Base-by-base conservation (phyloP, 225 moss, liverwort and hornwort species). In the Bryoerythrophyllum caledonicum region DNA sequence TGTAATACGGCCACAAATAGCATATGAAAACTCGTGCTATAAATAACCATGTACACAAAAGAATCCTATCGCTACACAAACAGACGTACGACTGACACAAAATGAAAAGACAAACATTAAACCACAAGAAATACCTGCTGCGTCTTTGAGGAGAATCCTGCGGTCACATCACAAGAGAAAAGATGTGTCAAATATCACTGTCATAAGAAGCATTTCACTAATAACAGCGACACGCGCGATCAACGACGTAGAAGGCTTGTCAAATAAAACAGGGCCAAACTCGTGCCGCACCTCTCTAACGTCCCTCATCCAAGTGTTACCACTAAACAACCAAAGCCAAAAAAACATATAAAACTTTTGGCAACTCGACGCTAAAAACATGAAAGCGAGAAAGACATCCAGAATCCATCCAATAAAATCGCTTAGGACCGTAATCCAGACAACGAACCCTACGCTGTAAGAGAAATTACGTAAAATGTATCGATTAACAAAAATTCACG, bases 61-160 rank as follows among this genome's bases (percentile, higher is more conserved):
- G 25, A 32, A 74, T 10, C 63, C 19, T 34, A n/a, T 65, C 16
- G 7, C 12, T 23, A 38, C 16, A 40, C 53, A 14, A 13, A 16
- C 6, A 58, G 14, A 44, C 9, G 27, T 3, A 44, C 15, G 2
- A 37, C 57, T 11, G 7, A 14, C 54, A 13, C 1, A 63, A 60
- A 60, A 56, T 4, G 24, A 30, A 55, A 70, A 55, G 19, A 8
- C 51, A 52, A 54, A 4, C 2, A 67, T 7, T 6, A 14, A 65
- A 65, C 27, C 30, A 73, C 52, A 34, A 34, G 23, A 17, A 20
- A 52, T 52, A 88, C 87, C 87, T 88, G 82, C 87, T 88, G 74
- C 85, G 84, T 68, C 87, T 75, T 58, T 70, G 83, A 19, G 82
- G 85, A 76, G 85, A 79, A 54, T 85, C 87, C 85, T 88, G 85